These are phyloP conservation scores for Epicoccum sorghinum DNA, from an alignment of 2,329 filamentous ascomycete genomes.

Conservation along the genomic window DNA sequence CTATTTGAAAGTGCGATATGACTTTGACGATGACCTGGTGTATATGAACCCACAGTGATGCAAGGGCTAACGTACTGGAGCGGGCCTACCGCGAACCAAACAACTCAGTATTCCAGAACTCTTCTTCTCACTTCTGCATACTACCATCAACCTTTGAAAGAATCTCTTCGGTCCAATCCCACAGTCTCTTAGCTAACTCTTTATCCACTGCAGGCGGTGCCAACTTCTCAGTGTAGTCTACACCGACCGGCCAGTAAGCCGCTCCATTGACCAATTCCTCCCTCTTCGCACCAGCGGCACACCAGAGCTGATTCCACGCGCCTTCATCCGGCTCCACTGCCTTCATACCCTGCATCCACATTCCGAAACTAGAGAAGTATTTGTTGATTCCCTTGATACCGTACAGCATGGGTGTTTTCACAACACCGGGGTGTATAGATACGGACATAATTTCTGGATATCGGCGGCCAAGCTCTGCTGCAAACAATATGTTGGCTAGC, in stretches of 20 bases:
- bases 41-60: too few species aligned
- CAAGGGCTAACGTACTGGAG: too few species aligned
- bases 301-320: conserved; percentile 48
- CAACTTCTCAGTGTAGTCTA: conserved; percentile 14
- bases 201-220: conserved; percentile 16
- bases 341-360: background rate
- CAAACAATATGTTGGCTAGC: conserved; percentile 54
- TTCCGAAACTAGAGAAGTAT: conserved; percentile 1
- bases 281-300: conserved; percentile 34
- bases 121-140: too few species aligned
- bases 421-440: conserved; percentile 54
- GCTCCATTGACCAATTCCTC: conserved; percentile 42
- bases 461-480: conserved; percentile 29
- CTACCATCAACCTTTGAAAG: conserved; percentile 3
- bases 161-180: conserved; percentile 28
- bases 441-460: conserved; percentile 51
- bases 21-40: too few species aligned
- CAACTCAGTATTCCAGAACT: too few species aligned
- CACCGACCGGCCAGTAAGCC: conserved; percentile 45
- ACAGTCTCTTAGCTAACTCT: conserved; percentile 19
- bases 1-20: too few species aligned
- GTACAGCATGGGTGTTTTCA: conserved; percentile 43
- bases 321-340: conserved; percentile 22
- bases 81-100: too few species aligned
- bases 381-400: conserved; percentile 22